Percentiles rank a stretch among this genome's conserved stretches.
Conservation (phyloP, 306 rosid species). For the Psophocarpus tetragonolobus region DNA sequence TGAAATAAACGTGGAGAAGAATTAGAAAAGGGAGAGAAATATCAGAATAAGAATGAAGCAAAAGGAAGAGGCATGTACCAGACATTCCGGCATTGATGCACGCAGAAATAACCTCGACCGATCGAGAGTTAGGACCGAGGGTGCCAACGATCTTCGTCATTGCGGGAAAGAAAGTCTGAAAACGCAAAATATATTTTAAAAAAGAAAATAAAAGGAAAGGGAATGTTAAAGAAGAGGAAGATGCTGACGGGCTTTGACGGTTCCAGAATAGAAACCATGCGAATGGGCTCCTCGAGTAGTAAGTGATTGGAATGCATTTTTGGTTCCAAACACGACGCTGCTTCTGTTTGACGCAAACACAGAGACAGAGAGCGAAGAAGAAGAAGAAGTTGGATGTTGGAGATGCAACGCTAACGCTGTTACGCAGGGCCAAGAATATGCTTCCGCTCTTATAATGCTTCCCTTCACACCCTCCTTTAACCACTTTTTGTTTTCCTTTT, state of each 20-base stretch:
- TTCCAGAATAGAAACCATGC: slow-evolving; percentile 93
- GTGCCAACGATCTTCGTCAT: slow-evolving; percentile 99
- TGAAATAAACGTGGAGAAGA: neutral
- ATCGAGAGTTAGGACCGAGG: slow-evolving; percentile 89
- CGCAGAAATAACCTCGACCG: slow-evolving; percentile 66
- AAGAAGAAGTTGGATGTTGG: neutral
- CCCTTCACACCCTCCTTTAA: neutral
- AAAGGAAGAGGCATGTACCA: slow-evolving; percentile 43
- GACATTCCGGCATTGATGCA: slow-evolving; percentile 98
- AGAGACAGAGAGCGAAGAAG: neutral
- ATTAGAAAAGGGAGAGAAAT: neutral
- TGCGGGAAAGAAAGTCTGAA: slow-evolving; percentile 87
- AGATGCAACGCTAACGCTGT: too few species aligned
- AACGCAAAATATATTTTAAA: neutral
- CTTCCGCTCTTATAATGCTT: neutral
- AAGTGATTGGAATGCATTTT: slow-evolving; percentile 91
- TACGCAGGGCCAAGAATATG: slow-evolving; percentile 20
- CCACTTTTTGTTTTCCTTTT: neutral
- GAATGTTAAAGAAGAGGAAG: neutral
- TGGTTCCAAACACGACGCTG: neutral
- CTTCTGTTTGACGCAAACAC: neutral
- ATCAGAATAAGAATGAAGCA: neutral
- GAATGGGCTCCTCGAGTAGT: slow-evolving; percentile 92
- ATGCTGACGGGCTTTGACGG: slow-evolving; percentile 75
- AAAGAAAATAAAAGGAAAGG: neutral